These are phyloP conservation scores for Rhodotorula graminis DNA, from an alignment of 768 basidiomycete species.

Conservation along the genomic window DNA sequence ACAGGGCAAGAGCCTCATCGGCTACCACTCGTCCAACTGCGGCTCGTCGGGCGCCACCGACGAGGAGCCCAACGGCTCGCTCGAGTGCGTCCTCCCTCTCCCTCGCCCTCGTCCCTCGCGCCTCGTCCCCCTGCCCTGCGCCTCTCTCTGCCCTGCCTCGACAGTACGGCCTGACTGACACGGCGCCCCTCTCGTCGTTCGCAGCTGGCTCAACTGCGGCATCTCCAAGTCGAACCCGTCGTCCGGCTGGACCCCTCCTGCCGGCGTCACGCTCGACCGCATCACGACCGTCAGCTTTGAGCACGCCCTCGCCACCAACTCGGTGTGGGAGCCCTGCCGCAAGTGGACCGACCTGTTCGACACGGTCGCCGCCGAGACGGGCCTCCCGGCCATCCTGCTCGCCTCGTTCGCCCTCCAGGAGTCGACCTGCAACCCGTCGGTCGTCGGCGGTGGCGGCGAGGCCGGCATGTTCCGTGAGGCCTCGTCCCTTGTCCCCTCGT, in stretches of 20 bases:
- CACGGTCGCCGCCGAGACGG: slow-evolving; percentile 54
- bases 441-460: slow-evolving; percentile 14
- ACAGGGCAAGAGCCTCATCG: slow-evolving; percentile 21
- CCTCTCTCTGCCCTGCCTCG: too few species aligned
- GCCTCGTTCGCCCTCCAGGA: slow-evolving; percentile 90
- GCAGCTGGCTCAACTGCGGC: slow-evolving; percentile 34
- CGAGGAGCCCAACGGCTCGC: slow-evolving; percentile 30
- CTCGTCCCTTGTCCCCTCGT: slow-evolving; percentile 1
- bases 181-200: too few species aligned
- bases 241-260: slow-evolving; percentile 17
- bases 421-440: slow-evolving; percentile 58
- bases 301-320: slow-evolving; percentile 54
- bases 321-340: slow-evolving; percentile 61
- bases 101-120: too few species aligned
- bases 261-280: slow-evolving; percentile 54
- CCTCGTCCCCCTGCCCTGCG: too few species aligned
- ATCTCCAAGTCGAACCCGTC: slow-evolving; percentile 9
- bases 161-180: too few species aligned
- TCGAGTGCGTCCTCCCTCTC: not conserved
- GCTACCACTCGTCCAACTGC: slow-evolving; percentile 27
- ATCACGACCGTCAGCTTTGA: slow-evolving; percentile 50
- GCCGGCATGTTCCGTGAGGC: slow-evolving; percentile 22
- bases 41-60: slow-evolving; percentile 18
- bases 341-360: slow-evolving; percentile 57
- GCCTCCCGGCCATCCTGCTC: slow-evolving; percentile 66